Evolutionary conservation across 2,329 filamentous ascomycete genomes (phyloP).

Genomic region (Elsinoe fawcettii): DNA sequence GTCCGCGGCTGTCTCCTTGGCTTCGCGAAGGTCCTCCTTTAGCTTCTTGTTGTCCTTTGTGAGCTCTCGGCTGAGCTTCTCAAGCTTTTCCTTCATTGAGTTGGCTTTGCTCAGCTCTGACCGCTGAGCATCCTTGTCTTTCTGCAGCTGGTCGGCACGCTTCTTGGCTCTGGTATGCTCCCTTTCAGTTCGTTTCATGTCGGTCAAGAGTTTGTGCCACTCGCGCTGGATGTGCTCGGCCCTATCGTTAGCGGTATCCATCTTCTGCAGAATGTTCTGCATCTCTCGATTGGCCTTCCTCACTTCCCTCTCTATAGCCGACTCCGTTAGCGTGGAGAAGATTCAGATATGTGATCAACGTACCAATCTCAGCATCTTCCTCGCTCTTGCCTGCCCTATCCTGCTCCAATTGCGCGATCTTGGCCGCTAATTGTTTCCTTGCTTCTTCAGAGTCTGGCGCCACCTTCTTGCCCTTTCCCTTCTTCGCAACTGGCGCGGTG

Average conservation of each 20-base stretch:
- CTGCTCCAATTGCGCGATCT: slow-evolving; percentile 90
- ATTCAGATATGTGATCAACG: slow-evolving; percentile 30
- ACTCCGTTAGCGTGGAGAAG: background rate
- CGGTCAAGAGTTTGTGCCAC: slow-evolving; percentile 81
- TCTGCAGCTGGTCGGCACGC: slow-evolving; percentile 85
- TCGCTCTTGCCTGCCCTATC: slow-evolving; percentile 91
- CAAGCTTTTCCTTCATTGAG: slow-evolving; percentile 88
- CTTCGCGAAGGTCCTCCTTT: slow-evolving; percentile 82
- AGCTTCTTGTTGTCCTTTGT: slow-evolving; percentile 97
- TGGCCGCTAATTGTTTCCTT: slow-evolving; percentile 81
- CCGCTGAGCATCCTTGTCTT: slow-evolving; percentile 86
- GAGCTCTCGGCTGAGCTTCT: slow-evolving; percentile 89
- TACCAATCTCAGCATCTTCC: slow-evolving; percentile 92
- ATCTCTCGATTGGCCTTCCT: slow-evolving; percentile 90
- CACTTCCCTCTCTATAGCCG: slow-evolving; percentile 70
- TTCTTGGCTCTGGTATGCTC: slow-evolving; percentile 96
- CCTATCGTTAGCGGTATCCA: slow-evolving; percentile 86
- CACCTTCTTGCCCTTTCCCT: slow-evolving; percentile 76
- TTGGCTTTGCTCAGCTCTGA: slow-evolving; percentile 85
- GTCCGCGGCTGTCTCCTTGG: slow-evolving; percentile 77
- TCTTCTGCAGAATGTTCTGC: slow-evolving; percentile 71
- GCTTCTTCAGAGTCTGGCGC: slow-evolving; percentile 71
- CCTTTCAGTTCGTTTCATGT: slow-evolving; percentile 92
- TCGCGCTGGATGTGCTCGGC: slow-evolving; percentile 85
- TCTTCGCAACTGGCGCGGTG: slow-evolving; percentile 53